These are phyloP conservation scores for Rhodotorula paludigena DNA, from an alignment of 768 basidiomycete genomes.

Conservation along the genomic window DNA sequence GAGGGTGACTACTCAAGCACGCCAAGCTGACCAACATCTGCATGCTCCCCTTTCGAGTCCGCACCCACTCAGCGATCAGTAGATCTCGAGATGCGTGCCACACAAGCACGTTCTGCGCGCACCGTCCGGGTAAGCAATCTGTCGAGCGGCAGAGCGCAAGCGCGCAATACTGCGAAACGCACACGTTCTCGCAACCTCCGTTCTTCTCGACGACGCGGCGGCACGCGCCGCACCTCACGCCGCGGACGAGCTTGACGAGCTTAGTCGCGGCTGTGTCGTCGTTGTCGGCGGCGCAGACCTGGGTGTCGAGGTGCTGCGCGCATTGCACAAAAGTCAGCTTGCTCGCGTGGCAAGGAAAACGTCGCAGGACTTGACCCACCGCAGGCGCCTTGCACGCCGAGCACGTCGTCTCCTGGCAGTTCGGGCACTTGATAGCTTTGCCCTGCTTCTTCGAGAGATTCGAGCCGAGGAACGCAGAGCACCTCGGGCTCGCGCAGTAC, in stretches of 20 bases:
- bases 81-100: too few relatives aligned
- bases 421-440: not conserved
- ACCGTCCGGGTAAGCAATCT: too few relatives aligned
- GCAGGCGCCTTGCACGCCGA: not conserved
- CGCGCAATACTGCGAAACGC: not conserved
- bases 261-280: not conserved
- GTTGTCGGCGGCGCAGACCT: not conserved
- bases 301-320: not conserved
- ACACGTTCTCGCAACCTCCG: conserved; percentile 4
- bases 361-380: not conserved
- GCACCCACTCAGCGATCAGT: too few relatives aligned
- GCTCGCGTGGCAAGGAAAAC: too few relatives aligned
- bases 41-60: too few relatives aligned
- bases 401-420: not conserved
- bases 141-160: not conserved
- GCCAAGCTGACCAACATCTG: too few relatives aligned
- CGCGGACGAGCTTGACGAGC: not conserved
- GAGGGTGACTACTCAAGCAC: too few relatives aligned
- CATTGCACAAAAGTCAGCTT: not conserved
- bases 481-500: conserved; percentile 2
- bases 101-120: too few relatives aligned
- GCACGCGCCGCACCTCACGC: not conserved
- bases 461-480: conserved; percentile 6
- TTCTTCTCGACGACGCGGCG: not conserved
- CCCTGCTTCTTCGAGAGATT: too few relatives aligned